phyloP scores from a whole-genome alignment of 2,329 filamentous ascomycete species.

The Lecanicillium sp. region DNA sequence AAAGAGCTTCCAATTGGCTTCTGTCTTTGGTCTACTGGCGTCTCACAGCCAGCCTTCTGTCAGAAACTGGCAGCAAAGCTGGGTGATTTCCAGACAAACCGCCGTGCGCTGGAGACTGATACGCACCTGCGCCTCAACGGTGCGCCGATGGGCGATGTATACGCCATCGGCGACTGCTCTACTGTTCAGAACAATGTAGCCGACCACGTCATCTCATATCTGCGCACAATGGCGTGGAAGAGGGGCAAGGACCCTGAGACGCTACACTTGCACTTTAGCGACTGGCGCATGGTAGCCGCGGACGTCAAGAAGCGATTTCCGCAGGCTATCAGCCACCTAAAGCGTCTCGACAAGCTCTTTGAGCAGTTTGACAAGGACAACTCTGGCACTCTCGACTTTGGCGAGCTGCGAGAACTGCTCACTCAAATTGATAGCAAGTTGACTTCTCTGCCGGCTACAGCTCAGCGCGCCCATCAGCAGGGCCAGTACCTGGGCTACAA shows the following conservation, averaged over 20 bases:
- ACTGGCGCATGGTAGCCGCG: constrained; percentile 80
- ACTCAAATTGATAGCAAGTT: constrained; percentile 91
- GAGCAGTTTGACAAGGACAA: constrained; percentile 87
- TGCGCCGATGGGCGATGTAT: constrained; percentile 86
- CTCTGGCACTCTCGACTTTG: constrained; percentile 87
- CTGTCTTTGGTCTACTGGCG: constrained; percentile 95
- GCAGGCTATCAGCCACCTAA: constrained; percentile 78
- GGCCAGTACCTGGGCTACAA: constrained; percentile 88
- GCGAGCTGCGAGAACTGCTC: constrained; percentile 80
- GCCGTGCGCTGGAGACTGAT: constrained; percentile 88
- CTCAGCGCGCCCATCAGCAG: constrained; percentile 93
- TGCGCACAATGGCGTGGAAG: constrained; percentile 85
- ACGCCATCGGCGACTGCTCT: constrained; percentile 90
- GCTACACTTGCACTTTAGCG: constrained; percentile 75
- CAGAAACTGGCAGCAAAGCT: constrained; percentile 72
- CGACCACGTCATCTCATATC: constrained; percentile 81
- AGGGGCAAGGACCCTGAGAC: constrained; percentile 82
- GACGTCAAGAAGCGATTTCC: constrained; percentile 86
- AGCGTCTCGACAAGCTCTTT: constrained; percentile 85
- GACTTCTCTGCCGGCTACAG: constrained; percentile 88
- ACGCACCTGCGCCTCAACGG: constrained; percentile 84
- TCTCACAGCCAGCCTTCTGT: constrained; percentile 75
- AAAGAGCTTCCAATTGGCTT: constrained; percentile 96
- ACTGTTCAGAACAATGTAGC: constrained; percentile 97
- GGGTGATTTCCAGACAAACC: constrained; percentile 70